These are phyloP conservation scores for Inonotus hispidus DNA, from an alignment of 1,284 basidiomycete genomes.

Conservation along the genomic window DNA sequence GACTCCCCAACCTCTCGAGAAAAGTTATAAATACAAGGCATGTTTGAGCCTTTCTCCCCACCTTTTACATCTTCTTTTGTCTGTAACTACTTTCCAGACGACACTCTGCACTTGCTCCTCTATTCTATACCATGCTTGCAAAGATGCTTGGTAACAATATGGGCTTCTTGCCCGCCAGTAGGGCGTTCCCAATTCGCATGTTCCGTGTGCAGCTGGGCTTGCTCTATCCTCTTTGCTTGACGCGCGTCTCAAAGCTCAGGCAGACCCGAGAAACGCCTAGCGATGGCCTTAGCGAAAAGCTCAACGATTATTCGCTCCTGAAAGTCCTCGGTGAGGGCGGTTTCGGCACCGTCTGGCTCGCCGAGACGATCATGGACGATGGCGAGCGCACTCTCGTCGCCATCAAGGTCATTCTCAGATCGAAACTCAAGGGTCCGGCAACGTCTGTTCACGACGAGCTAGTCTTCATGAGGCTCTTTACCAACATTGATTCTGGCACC, in stretches of 20 bases:
- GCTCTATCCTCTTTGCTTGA: neutral
- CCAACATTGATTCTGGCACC: neutral
- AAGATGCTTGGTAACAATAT: neutral
- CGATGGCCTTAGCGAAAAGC: neutral
- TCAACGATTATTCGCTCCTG: neutral
- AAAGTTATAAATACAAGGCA: neutral
- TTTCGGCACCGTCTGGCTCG: slow-evolving; percentile 1
- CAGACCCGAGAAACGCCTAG: neutral
- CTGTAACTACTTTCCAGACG: neutral
- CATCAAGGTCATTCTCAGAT: neutral
- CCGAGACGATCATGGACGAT: neutral
- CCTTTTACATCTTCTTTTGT: neutral
- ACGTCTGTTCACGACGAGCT: neutral
- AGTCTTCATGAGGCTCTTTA: neutral
- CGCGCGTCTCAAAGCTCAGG: neutral
- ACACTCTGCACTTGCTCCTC: neutral
- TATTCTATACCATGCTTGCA: neutral
- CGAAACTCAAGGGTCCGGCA: neutral
- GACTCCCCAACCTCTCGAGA: neutral
- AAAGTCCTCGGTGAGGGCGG: neutral
- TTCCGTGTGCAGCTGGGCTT: neutral
- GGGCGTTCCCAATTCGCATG: neutral
- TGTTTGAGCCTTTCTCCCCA: neutral
- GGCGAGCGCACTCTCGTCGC: slow-evolving; percentile 2
- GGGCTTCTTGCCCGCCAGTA: neutral